Base-by-base conservation (phyloP, 495 filamentous ascomycete species). In the Neohortaea acidophila region DNA sequence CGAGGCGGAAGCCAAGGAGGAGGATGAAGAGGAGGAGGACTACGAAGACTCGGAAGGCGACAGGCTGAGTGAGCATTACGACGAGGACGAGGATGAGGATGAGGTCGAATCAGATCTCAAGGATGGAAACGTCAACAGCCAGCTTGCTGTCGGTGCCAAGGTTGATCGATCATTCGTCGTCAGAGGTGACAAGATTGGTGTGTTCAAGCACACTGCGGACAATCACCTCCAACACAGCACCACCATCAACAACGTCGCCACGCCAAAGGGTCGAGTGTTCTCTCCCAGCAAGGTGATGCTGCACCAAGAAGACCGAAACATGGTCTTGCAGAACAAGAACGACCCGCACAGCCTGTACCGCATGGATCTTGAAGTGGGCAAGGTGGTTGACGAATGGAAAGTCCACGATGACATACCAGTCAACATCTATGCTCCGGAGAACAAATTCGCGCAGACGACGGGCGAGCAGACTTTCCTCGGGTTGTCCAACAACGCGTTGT, bases 341-440 rank as follows among this genome's bases (percentile, higher is more conserved):
- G 74, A 94, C 43, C 84, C 91, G 4, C 85, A 97, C 60, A 83
- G 77, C 20, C 65, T 97, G n/a, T 97, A 84, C 52, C 82, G 81
- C 19, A 94, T 97, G 89, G 89, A 97, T 64, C 64, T 97, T 43
- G 91, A 96, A 51, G 91, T 89, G 52, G 89, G 89, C 39, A 96
- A 94, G 64, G 81, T 97, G n/a, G 84, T 96, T 2, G 91, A 97
- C 54, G 91, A 97, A 59, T 97, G 89, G 89, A 94, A 92, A 49
- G 71, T 97, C n/a, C 87, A 97, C 51, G 86, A 97, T 39, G 84
- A 97, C 60, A 94, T 97, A 40, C 72, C 79, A 0, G 84, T 97
- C 36, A 73, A 79, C 14, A 84, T 76, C 4, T 92, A 96, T 59
- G 83, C 77, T 3, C 89, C 91, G 2, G 87, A 93, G 53, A 92